These are phyloP conservation scores for Candida tetrigidarum DNA, from an alignment of 1,139 yeast species.

Conservation along the genomic window DNA sequence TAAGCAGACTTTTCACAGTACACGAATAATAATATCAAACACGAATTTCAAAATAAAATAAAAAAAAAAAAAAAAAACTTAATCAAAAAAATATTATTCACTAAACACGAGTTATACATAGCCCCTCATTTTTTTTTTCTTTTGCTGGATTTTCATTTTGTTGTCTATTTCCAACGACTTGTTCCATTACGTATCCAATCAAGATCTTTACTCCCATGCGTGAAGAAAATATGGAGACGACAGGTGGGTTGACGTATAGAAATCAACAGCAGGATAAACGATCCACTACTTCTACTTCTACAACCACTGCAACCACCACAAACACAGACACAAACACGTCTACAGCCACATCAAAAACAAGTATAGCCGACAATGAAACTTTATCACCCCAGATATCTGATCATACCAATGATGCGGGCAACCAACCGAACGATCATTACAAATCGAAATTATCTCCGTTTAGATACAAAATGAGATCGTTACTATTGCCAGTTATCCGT, in stretches of 20 bases:
- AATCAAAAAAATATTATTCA: neutral
- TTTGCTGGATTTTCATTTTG: neutral
- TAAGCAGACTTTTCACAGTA: too few species aligned
- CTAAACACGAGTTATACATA: neutral
- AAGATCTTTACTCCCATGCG: too few species aligned
- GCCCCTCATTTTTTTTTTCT: neutral
- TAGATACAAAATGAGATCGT: constrained; percentile 60
- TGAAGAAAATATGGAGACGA: neutral
- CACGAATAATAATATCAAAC: neutral
- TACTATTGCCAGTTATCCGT: constrained; percentile 61
- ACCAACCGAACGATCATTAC: constrained; percentile 69
- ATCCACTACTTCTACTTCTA: neutral
- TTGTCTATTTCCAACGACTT: neutral
- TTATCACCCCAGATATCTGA: constrained; percentile 7
- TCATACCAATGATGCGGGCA: constrained; percentile 65
- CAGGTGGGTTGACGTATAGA: constrained; percentile 2
- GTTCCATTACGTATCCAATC: too few species aligned
- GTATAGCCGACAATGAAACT: neutral
- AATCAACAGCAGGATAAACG: neutral
- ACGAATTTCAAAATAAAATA: neutral
- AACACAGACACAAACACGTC: neutral
- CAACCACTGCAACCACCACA: neutral
- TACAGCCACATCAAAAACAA: neutral
- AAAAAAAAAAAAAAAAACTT: neutral
- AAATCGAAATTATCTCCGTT: constrained; percentile 57